These are phyloP conservation scores for Pythium rhizo-oryzae DNA, from an alignment of 352 stramenopile species.

Conservation along the genomic window DNA sequence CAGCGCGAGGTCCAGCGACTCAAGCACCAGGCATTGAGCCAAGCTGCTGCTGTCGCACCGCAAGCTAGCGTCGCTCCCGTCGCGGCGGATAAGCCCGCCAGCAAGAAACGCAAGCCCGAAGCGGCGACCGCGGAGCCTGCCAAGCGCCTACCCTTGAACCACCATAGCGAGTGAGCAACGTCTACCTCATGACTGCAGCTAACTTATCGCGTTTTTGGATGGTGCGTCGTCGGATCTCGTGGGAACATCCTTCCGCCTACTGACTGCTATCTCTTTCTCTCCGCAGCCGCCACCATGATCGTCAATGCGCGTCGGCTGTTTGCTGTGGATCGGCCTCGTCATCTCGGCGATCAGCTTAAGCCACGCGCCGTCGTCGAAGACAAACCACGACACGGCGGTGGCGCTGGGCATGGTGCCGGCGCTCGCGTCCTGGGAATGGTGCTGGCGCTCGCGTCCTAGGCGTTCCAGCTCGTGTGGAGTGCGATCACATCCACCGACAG, in stretches of 20 bases:
- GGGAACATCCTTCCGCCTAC: too few relatives aligned
- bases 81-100: not conserved
- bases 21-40: not conserved
- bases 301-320: conserved; percentile 42
- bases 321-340: conserved; percentile 57
- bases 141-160: too few relatives aligned
- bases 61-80: not conserved
- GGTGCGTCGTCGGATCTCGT: conserved; percentile 25
- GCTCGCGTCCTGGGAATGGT: conserved; percentile 45
- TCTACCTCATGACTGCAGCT: too few relatives aligned
- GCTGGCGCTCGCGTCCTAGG: too few relatives aligned
- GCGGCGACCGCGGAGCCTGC: not conserved
- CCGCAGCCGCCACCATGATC: conserved; percentile 33
- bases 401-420: conserved; percentile 45
- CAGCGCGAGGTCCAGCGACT: conserved; percentile 7
- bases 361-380: conserved; percentile 38
- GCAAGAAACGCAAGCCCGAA: conserved; percentile 27
- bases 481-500: conserved; percentile 27
- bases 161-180: too few relatives aligned
- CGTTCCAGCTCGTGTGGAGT: conserved; percentile 42
- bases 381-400: conserved; percentile 46
- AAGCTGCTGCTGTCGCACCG: not conserved
- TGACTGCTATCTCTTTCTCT: not conserved
- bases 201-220: conserved; percentile 39
- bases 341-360: conserved; percentile 50